phyloP scores from a whole-genome alignment of 192 early-diverging fungal species.

The Thamnidium elegans region DNA sequence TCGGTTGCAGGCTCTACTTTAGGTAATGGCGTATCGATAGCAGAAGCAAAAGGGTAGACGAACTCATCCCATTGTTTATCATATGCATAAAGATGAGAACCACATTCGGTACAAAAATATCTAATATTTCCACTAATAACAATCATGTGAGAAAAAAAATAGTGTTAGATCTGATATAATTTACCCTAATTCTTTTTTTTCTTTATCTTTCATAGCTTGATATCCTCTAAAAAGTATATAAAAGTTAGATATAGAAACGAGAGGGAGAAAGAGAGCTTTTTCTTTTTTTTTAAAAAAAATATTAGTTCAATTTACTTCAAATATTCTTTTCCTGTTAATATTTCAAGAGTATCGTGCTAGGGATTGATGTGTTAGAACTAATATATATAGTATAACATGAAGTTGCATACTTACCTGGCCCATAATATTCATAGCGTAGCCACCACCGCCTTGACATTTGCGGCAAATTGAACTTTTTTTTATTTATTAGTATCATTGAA shows the following conservation, averaged over 20 bases:
- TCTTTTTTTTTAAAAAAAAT: no score
- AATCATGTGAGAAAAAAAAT: neutral
- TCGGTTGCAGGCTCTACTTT: slow-evolving; percentile 33
- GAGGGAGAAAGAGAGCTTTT: no score
- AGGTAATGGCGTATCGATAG: slow-evolving; percentile 57
- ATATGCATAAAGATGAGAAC: slow-evolving; percentile 48
- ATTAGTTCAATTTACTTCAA: slow-evolving; percentile 16
- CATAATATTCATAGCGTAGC: slow-evolving; percentile 55
- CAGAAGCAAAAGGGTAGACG: slow-evolving; percentile 46
- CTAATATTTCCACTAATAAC: slow-evolving; percentile 39
- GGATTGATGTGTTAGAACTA: neutral
- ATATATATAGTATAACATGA: neutral
- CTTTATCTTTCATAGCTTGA: slow-evolving; percentile 34
- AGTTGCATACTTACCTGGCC: slow-evolving; percentile 32
- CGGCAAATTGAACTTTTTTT: slow-evolving; percentile 56
- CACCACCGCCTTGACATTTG: slow-evolving; percentile 59
- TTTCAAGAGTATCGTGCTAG: slow-evolving; percentile 35
- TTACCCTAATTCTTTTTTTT: slow-evolving; percentile 31
- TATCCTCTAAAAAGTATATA: slow-evolving; percentile 18
- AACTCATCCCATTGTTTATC: slow-evolving; percentile 23
- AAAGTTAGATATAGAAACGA: no score
- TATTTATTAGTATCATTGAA: no score
- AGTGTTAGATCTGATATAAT: neutral
- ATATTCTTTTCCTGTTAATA: slow-evolving; percentile 29
- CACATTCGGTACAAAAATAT: slow-evolving; percentile 57